Base-by-base conservation (phyloP, 129 eudicot genomes). In the Flaveria bidentis region DNA sequence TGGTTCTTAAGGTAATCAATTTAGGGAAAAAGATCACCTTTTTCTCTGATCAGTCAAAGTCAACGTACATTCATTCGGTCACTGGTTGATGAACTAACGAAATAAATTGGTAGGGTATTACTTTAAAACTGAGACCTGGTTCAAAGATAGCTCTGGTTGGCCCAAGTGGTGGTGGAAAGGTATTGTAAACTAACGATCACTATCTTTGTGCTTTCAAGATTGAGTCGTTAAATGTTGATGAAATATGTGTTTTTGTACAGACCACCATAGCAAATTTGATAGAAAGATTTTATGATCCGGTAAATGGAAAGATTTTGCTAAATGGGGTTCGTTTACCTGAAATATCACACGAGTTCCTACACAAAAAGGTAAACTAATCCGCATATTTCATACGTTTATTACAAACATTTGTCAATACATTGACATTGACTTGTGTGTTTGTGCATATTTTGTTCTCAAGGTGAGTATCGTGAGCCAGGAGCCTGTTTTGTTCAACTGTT, bases 161-260 rank as follows among this genome's bases (percentile, higher is more conserved):
- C 26, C 88, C 88, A 53, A 84, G 88, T 81, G 88, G 88, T 44
- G 88, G 88, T 16, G 88, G 88, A 76, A 84, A 84, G 82, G 88
- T 84, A 80, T 41, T 36, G 39, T 26, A 69, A 36, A 53, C 6
- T 53, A 53, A 69, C 61, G n/a, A 61, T 81, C 41, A 36, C 49
- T 33, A 45, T 26, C 15, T 33, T 18, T 18, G 11, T 33, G n/a
- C 6, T 53, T 63, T 1, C 2, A 9, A 74, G 26, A 16, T 13
- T 15, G 25, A 44, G 45, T 5, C 68, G 25, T 39, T 20, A 66
- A 56, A 47, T 30, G 12, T 41, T 64, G 62, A 47, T 28, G 41
- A 55, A 14, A 12, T 17, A 1, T n/a, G 7, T 58, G 58, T 55
- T 77, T 80, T 3, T 60, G 39, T 18, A 45, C 82, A 84, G 88